A percentile compares a stretch with the other conserved stretches of the same genome.
These are phyloP conservation scores for Salvia miltiorrhiza DNA, from an alignment of 257 asterid genomes.

Conservation along the genomic window DNA sequence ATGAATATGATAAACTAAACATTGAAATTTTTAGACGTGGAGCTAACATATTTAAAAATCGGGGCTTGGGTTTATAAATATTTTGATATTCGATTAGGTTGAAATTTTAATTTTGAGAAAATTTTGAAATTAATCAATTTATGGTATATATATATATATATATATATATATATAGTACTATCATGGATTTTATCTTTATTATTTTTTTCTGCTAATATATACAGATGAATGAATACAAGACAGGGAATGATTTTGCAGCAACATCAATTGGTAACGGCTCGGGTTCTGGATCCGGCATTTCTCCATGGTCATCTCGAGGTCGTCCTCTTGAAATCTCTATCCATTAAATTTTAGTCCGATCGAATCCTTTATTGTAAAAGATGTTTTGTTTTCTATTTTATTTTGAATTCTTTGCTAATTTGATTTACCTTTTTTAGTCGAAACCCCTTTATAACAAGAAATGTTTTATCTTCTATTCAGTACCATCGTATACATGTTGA, in stretches of 20 bases:
- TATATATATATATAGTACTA: background rate
- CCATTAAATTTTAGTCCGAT: no score
- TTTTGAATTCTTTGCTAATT: no score
- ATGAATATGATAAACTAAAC: no score
- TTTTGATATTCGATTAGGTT: no score
- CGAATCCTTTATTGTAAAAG: background rate
- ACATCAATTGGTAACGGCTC: constrained; percentile 58
- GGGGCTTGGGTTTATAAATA: no score
- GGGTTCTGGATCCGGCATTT: constrained; percentile 52
- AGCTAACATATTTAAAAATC: no score
- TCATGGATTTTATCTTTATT: background rate
- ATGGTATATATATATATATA: no score
- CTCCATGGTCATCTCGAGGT: constrained; percentile 91
- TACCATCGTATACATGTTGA: background rate
- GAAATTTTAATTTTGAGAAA: no score
- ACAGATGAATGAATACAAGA: constrained; percentile 51
- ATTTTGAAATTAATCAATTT: no score
- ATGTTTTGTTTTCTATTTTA: no score
- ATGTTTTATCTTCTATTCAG: background rate
- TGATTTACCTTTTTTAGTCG: background rate
- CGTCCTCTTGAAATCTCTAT: background rate
- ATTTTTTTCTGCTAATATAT: background rate
- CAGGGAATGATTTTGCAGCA: constrained; percentile 43
- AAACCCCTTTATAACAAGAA: background rate
- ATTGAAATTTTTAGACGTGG: no score